These are phyloP conservation scores for Dissophora globulifera DNA, from an alignment of 192 early-diverging fungal species.

Conservation along the genomic window DNA sequence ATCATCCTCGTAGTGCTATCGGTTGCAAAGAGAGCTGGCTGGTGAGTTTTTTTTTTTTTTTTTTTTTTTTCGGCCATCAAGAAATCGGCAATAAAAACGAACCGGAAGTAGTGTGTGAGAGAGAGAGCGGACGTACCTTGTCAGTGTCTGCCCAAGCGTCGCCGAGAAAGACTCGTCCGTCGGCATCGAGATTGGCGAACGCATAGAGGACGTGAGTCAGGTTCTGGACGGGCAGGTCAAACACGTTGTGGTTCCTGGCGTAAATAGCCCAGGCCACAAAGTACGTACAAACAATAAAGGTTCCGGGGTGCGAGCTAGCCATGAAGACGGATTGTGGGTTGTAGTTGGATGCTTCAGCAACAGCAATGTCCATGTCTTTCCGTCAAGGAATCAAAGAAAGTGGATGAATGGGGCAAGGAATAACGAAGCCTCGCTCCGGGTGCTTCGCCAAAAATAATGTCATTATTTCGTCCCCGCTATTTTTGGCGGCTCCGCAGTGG, in stretches of 20 bases:
- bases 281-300: slow-evolving; percentile 49
- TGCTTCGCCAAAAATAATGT: too few species aligned
- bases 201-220: slow-evolving; percentile 85
- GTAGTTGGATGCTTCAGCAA: slow-evolving; percentile 13
- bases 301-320: slow-evolving; percentile 18
- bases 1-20: slow-evolving; percentile 59
- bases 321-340: slow-evolving; percentile 21
- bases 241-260: slow-evolving; percentile 70
- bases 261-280: slow-evolving; percentile 75
- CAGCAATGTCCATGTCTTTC: slow-evolving; percentile 23
- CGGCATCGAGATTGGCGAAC: slow-evolving; percentile 75
- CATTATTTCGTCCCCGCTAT: too few species aligned
- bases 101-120: background rate
- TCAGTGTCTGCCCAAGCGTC: slow-evolving; percentile 86
- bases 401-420: too few species aligned
- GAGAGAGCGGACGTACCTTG: slow-evolving; percentile 57
- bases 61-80: too few species aligned
- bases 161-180: slow-evolving; percentile 73
- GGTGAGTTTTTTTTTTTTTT: too few species aligned
- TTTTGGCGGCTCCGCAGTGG: too few species aligned
- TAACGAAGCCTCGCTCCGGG: too few species aligned
- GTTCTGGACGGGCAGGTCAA: slow-evolving; percentile 68
- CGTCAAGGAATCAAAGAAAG: too few species aligned
- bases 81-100: background rate
- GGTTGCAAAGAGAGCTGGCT: too few species aligned